phyloP scores from a whole-genome alignment of 345 rosid genomes.

The Odontarrhena argentea region DNA sequence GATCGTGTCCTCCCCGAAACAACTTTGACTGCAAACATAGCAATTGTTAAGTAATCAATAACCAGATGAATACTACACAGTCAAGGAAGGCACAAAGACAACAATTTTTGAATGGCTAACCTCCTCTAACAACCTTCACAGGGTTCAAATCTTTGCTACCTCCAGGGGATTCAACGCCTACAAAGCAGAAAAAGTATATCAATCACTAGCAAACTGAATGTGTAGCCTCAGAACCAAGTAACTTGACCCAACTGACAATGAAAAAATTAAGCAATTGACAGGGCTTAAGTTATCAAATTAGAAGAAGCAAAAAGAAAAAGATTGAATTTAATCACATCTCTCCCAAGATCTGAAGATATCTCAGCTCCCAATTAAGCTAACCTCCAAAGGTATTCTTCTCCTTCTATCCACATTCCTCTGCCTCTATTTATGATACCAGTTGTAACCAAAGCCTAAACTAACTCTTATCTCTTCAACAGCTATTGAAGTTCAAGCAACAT shows the following conservation, averaged over 20 bases:
- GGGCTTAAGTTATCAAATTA: too few species aligned
- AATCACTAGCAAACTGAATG: conserved; percentile 14
- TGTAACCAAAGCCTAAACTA: too few species aligned
- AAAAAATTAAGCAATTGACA: conserved; percentile 1
- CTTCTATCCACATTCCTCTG: too few species aligned
- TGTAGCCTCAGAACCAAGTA: conserved; percentile 13
- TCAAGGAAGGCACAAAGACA: conserved; percentile 20
- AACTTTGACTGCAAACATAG: conserved; percentile 75
- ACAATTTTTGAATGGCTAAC: conserved; percentile 49
- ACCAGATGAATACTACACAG: conserved; percentile 20
- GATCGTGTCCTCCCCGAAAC: conserved; percentile 85
- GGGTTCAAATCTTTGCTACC: conserved; percentile 47
- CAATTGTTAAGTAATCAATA: conserved; percentile 37
- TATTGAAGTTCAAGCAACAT: too few species aligned
- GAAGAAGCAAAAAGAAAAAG: too few species aligned
- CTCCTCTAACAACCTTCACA: conserved; percentile 90
- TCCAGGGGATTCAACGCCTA: conserved; percentile 54
- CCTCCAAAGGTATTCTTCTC: too few species aligned
- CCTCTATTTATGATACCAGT: too few species aligned
- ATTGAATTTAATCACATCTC: too few species aligned
- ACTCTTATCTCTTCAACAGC: too few species aligned
- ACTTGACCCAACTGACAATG: neutral
- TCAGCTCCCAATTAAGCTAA: too few species aligned
- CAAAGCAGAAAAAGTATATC: conserved; percentile 31
- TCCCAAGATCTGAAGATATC: too few species aligned